phyloP scores from a whole-genome alignment of 305 asterid species.

The Fraxinus sp. region DNA sequence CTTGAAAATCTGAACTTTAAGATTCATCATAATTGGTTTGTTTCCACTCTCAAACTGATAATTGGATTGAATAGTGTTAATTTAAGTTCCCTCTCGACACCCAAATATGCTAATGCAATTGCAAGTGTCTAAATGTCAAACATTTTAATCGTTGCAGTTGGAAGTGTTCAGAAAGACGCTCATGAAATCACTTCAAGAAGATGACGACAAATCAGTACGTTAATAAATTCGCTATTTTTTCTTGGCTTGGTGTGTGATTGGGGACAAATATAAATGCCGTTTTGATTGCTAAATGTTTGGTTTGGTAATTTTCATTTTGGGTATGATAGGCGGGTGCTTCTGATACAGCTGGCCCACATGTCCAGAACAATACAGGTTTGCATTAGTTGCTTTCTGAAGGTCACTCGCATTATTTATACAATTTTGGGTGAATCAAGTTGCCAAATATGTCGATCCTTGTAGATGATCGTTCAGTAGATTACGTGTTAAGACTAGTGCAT shows the following conservation, averaged over 20 bases:
- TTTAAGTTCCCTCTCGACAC: background rate
- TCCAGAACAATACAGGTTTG: constrained; percentile 42
- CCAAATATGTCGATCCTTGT: background rate
- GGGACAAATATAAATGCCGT: background rate
- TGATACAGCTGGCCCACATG: constrained; percentile 28
- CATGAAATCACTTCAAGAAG: constrained; percentile 91
- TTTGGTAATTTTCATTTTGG: constrained; percentile 21
- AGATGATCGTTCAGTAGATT: background rate
- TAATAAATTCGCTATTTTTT: constrained; percentile 1
- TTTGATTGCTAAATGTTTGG: background rate
- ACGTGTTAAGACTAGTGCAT: background rate
- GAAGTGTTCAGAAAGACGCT: constrained; percentile 92
- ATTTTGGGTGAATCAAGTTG: background rate
- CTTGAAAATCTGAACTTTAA: background rate
- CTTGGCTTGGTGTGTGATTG: constrained; percentile 3
- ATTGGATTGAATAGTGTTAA: background rate
- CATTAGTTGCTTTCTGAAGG: background rate
- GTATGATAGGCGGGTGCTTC: constrained; percentile 51
- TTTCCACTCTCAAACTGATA: background rate
- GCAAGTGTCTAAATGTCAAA: background rate
- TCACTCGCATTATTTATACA: background rate
- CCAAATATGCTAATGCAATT: background rate
- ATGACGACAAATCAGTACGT: constrained; percentile 71
- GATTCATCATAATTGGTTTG: background rate
- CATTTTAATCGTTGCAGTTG: constrained; percentile 54